Percentiles rank a stretch among this genome's conserved stretches.
Conservation (phyloP, 768 basidiomycete genomes). For the Lactarius indigo region DNA sequence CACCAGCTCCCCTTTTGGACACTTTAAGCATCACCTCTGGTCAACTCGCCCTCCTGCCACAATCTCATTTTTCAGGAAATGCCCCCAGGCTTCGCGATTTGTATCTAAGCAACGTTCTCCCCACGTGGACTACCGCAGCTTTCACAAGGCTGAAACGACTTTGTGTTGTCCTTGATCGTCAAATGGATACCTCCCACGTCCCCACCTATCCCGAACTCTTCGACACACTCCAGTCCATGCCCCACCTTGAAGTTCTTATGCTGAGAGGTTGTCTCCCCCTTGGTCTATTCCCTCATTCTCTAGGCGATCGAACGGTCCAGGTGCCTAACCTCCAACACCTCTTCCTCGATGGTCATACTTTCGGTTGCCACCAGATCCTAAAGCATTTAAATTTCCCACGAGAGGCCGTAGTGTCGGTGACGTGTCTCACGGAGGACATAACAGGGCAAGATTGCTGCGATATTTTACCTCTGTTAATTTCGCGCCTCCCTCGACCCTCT, state of each 20-base stretch:
- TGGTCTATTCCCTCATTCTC: background rate
- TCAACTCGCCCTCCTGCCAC: conserved; percentile 1
- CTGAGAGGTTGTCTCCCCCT: conserved; percentile 11
- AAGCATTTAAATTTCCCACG: conserved; percentile 8
- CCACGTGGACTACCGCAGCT: background rate
- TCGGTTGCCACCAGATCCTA: conserved; percentile 9
- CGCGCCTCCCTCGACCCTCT: conserved; percentile 16
- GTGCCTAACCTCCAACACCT: conserved; percentile 9
- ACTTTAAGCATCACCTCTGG: conserved; percentile 3
- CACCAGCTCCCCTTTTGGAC: conserved; percentile 6
- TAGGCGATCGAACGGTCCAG: background rate
- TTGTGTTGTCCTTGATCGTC: background rate
- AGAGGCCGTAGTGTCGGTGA: background rate
- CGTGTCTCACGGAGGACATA: conserved; percentile 14
- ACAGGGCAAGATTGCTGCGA: conserved; percentile 16
- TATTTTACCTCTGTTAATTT: conserved; percentile 13
- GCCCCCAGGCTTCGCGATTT: conserved; percentile 6
- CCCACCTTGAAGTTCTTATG: conserved; percentile 4
- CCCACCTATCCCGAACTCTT: conserved; percentile 15
- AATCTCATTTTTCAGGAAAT: conserved; percentile 1
- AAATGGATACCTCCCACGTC: background rate
- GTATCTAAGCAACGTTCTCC: conserved; percentile 3
- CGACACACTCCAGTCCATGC: conserved; percentile 8
- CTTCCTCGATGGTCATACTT: conserved; percentile 2
- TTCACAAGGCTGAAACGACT: conserved; percentile 9